Percentiles rank a stretch among this genome's conserved stretches.
Evolutionary conservation across 257 asterid species (phyloP).

Genomic region (Solanum sitiens): DNA sequence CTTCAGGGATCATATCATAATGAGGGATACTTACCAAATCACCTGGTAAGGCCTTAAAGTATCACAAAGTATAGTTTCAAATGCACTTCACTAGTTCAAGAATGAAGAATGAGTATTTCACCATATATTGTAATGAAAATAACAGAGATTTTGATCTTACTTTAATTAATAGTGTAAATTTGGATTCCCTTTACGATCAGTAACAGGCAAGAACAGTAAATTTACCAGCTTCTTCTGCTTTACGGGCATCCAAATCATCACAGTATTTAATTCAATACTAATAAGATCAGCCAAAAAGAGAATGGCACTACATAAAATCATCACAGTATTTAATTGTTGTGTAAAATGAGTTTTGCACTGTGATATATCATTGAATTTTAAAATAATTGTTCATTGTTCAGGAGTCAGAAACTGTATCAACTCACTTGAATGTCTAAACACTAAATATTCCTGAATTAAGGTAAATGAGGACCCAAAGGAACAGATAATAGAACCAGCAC

Average conservation of each 20-base stretch:
- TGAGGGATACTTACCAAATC: slow-evolving; percentile 45
- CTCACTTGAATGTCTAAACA: not conserved
- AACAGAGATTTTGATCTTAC: not conserved
- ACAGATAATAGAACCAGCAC: slow-evolving; percentile 44
- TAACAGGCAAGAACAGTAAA: no score
- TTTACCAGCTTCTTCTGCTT: no score
- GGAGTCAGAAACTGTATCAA: not conserved
- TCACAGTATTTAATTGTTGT: not conserved
- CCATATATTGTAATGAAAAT: not conserved
- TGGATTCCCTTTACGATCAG: no score
- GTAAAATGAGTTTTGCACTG: not conserved
- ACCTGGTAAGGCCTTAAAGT: slow-evolving; percentile 40
- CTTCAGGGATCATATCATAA: slow-evolving; percentile 59
- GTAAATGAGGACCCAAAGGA: slow-evolving; percentile 41
- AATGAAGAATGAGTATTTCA: not conserved
- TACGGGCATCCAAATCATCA: no score
- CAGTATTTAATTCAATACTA: not conserved
- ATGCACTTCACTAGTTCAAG: not conserved
- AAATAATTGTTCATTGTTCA: not conserved
- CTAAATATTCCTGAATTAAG: slow-evolving; percentile 6
- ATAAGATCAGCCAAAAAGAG: no score
- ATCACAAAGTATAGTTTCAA: not conserved
- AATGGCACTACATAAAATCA: not conserved
- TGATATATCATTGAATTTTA: not conserved
- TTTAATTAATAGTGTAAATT: no score